phyloP scores from a whole-genome alignment of 2,329 filamentous ascomycete genomes.

The Calonectria honghensis region DNA sequence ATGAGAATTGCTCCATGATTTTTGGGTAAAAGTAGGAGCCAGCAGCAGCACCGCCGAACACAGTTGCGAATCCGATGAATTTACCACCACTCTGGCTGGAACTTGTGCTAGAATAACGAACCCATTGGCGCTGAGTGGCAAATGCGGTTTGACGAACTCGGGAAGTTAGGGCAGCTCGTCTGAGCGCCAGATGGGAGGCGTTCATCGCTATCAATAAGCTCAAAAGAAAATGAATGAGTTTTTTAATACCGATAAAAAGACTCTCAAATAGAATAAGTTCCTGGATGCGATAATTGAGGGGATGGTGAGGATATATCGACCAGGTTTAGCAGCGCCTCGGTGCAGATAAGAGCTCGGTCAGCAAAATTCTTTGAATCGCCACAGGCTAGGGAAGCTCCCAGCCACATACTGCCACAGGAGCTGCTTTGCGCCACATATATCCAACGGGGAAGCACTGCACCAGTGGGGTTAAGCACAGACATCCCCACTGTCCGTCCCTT shows the following conservation, averaged over 20 bases:
- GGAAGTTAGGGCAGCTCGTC: slow-evolving; percentile 54
- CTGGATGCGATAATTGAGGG: slow-evolving; percentile 39
- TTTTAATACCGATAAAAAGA: background rate
- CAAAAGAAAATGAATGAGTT: background rate
- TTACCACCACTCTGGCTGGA: slow-evolving; percentile 54
- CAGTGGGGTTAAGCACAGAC: slow-evolving; percentile 42
- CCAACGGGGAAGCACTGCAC: slow-evolving; percentile 28
- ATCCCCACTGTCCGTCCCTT: slow-evolving; percentile 36
- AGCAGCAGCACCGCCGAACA: slow-evolving; percentile 63
- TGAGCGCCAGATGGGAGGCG: slow-evolving; percentile 55
- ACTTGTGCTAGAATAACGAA: slow-evolving; percentile 54
- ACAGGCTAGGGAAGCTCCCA: slow-evolving; percentile 41
- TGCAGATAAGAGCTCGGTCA: slow-evolving; percentile 45
- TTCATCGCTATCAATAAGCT: slow-evolving; percentile 54
- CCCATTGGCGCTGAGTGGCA: slow-evolving; percentile 56
- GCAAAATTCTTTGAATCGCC: slow-evolving; percentile 55
- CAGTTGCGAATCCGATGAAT: slow-evolving; percentile 56
- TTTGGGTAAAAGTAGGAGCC: slow-evolving; percentile 63
- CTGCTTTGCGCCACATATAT: slow-evolving; percentile 45
- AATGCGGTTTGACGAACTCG: slow-evolving; percentile 48
- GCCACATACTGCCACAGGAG: slow-evolving; percentile 32
- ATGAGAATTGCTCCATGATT: slow-evolving; percentile 55
- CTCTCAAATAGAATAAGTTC: background rate
- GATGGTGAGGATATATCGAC: slow-evolving; percentile 55
- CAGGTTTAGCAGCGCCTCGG: slow-evolving; percentile 17